Evolutionary conservation across 805 yeast species (phyloP), one percentile per base, ranked within the genome.

Genomic region (Ogataea nitratoaversa): DNA sequence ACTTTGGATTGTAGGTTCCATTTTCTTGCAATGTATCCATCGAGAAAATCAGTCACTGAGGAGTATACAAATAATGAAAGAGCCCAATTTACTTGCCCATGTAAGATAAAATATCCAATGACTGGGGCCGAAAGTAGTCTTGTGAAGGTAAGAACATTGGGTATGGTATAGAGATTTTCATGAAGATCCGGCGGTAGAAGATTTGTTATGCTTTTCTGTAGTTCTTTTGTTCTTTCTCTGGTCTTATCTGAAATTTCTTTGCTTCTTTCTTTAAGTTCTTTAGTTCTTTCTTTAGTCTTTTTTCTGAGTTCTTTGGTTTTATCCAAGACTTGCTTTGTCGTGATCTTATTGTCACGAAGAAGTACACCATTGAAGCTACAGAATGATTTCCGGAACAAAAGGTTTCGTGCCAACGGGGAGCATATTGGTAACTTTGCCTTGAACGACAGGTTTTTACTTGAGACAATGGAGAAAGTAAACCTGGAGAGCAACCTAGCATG

Each of bases 41-140:
- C 99, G 18, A 90, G 64, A 47, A 86, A 82, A 60, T 93, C 99
- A 0, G 99, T 91, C 4, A 89, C 59, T 48, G 97, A 84, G 0
- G 97, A 89, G 54, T 88, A 89, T 0, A 79, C 70, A 60, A 93
- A 91, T 9, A 93, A 56, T 1, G 78, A 74, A 33, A 87, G 65
- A 0, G 98, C 96, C 34, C 73, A 66, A 11, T 71, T 62, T 2
- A 83, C 66, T 22, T 86, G 73, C 13, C 82, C 79, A 5, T 79
- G 65, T 18, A 88, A 69, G 9, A 91, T 78, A 50, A 80, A 72
- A 53, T 82, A 84, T 0, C 97, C 98, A 24, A 95, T 79, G 11
- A 80, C 61, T 0, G 99, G 99, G 0, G 98, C 82, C 2, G 87
- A 68, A 2, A 74, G 66, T n/a, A 93, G 74, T 49, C 99, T 67